phyloP scores from a whole-genome alignment of 2,329 filamentous ascomycete species.

The Penicillium sp. region DNA sequence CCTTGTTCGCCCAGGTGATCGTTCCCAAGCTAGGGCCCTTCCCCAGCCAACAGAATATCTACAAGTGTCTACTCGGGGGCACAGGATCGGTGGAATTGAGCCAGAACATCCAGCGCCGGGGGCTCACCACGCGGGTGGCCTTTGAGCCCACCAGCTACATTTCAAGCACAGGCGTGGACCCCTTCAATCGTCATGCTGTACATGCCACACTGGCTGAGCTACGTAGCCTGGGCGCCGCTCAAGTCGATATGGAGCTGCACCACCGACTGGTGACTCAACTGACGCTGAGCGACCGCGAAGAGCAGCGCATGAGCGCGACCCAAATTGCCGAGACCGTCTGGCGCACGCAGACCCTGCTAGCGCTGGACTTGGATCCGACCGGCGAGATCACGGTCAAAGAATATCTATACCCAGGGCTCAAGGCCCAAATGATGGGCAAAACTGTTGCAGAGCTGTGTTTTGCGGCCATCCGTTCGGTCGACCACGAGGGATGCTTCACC shows the following conservation, averaged over 20 bases:
- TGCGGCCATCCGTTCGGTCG: slow-evolving; percentile 2
- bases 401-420: slow-evolving; percentile 16
- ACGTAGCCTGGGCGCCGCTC: neutral
- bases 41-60: neutral
- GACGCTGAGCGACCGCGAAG: slow-evolving; percentile 6
- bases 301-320: neutral
- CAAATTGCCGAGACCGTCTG: neutral
- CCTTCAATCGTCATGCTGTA: slow-evolving; percentile 1
- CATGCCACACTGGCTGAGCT: neutral
- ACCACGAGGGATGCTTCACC: slow-evolving; percentile 1
- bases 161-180: slow-evolving; percentile 2
- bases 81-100: slow-evolving; percentile 8
- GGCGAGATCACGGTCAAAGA: slow-evolving; percentile 12
- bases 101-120: slow-evolving; percentile 7
- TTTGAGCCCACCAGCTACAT: slow-evolving; percentile 5
- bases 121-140: slow-evolving; percentile 2
- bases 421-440: slow-evolving; percentile 4
- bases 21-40: slow-evolving; percentile 8
- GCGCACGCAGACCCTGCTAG: slow-evolving; percentile 14
- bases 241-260: slow-evolving; percentile 7
- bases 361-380: slow-evolving; percentile 12
- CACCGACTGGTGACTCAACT: slow-evolving; percentile 6
- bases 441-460: neutral
- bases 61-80: slow-evolving; percentile 6
- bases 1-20: slow-evolving; percentile 6